Evolutionary conservation across 257 asterid genomes (phyloP), one percentile per base, ranked within the genome.

Genomic region (Hygrophila difformis): DNA sequence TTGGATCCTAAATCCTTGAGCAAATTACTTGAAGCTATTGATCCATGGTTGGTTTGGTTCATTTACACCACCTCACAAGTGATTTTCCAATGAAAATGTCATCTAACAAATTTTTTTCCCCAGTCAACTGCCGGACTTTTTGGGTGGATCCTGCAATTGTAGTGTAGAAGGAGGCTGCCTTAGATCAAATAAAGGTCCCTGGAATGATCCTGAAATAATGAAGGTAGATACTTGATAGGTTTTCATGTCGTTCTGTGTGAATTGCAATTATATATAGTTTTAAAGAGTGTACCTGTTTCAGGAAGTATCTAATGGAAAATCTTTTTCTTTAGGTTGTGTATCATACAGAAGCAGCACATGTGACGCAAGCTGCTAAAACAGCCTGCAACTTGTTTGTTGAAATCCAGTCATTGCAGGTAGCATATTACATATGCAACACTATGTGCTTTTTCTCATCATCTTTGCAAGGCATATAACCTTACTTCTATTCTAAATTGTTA

Each of bases 141-240:
- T 88, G 68, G 97, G 97, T 37, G 97, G 95, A 44, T 73, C 95
- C 18, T 88, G 97, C 71, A 53, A 74, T 22, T 88, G 97, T 64
- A 60, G 71, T 49, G 66, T 55, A 18, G 94, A 88, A 62, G 94
- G 94, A 64, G 95, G 95, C 57, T 88, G 97, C 71, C 87, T 88
- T 51, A 75, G 79, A 70, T 81, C 97, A 18, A 79, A 71, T 63
- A 77, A 75, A 71, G 97, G 97, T 51, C 97, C 97, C 20, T 88
- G 97, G 97, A 82, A 60, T 66, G 93, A 88, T 75, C 94, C 82
- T 44, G 93, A 79, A 49, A 75, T 84, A 69, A 71, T 79, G 82
- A 84, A 88, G 94, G 97, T 84, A 67, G 44, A 26, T 38, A 53
- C 29, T 3, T 37, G 18, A 37, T 1, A 37, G 39, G 20, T 13